Evolutionary conservation across 129 eudicot genomes (phyloP).

Genomic region (Daucus carota): DNA sequence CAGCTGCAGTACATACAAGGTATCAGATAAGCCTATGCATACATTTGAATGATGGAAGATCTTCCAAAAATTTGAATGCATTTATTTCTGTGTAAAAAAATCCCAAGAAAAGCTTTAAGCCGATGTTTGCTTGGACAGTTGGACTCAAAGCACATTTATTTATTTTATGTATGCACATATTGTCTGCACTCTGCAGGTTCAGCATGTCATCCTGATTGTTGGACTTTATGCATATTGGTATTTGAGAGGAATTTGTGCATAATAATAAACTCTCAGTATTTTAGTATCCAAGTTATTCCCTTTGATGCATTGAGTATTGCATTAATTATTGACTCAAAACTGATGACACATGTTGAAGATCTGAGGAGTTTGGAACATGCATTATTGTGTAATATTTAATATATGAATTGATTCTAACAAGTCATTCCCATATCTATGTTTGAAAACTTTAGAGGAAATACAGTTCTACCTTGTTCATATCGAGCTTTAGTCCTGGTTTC

Average conservation of each 20-base stretch:
- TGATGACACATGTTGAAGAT: neutral
- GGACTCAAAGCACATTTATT: no score
- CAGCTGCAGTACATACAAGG: slow-evolving; percentile 89
- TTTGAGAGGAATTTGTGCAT: neutral
- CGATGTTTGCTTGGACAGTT: neutral
- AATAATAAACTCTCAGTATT: neutral
- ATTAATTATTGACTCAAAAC: neutral
- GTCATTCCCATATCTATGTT: neutral
- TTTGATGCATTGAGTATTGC: neutral
- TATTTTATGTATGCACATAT: neutral
- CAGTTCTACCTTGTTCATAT: neutral
- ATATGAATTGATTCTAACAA: neutral
- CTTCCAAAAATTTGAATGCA: neutral
- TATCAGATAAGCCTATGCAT: slow-evolving; percentile 20
- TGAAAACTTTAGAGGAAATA: neutral
- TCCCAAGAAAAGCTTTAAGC: neutral
- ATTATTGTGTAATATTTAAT: neutral
- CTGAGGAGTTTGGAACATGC: neutral
- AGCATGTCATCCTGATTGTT: neutral
- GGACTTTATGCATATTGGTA: neutral
- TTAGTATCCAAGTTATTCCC: neutral
- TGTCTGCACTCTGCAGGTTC: neutral
- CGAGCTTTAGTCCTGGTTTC: neutral
- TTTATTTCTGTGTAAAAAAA: neutral
- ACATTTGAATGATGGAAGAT: neutral